These are phyloP conservation scores for Smittium mucronatum DNA, from an alignment of 371 early-diverging fungal genomes.

Conservation along the genomic window DNA sequence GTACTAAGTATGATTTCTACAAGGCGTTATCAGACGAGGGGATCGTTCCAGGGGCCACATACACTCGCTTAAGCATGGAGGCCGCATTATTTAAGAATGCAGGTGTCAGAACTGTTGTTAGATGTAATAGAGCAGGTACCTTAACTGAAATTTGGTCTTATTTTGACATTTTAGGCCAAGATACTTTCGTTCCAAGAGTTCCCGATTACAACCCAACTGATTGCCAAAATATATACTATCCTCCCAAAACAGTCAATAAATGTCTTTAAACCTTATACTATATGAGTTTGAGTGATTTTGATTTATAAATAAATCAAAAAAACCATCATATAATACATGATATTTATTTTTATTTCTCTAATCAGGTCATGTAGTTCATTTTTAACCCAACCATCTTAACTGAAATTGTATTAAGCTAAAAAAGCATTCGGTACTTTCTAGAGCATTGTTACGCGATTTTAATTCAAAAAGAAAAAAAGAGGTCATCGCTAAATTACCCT, in stretches of 20 bases:
- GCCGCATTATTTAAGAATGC: conserved; percentile 7
- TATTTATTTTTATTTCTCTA: too few species aligned
- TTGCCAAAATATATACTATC: not conserved
- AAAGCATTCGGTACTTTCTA: too few species aligned
- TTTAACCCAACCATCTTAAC: too few species aligned
- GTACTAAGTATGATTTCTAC: conserved; percentile 44
- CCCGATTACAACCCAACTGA: not conserved
- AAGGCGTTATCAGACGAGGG: conserved; percentile 36
- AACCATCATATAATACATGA: too few species aligned
- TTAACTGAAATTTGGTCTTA: not conserved
- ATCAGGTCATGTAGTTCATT: too few species aligned
- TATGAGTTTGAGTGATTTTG: too few species aligned
- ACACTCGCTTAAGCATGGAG: conserved; percentile 27
- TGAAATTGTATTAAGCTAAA: too few species aligned
- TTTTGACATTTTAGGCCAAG: not conserved
- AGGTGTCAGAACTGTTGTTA: not conserved
- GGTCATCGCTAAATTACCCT: too few species aligned
- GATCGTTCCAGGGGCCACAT: conserved; percentile 40
- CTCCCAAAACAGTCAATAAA: not conserved
- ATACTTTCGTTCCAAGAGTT: not conserved
- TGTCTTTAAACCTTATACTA: too few species aligned
- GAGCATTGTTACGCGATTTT: too few species aligned
- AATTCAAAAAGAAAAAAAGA: too few species aligned
- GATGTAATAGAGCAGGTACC: not conserved
- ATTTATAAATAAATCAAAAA: too few species aligned